Evolutionary conservation across 805 yeast species (phyloP), one percentile per base, ranked within the genome.

Genomic region (Metschnikowia dekortorum): DNA sequence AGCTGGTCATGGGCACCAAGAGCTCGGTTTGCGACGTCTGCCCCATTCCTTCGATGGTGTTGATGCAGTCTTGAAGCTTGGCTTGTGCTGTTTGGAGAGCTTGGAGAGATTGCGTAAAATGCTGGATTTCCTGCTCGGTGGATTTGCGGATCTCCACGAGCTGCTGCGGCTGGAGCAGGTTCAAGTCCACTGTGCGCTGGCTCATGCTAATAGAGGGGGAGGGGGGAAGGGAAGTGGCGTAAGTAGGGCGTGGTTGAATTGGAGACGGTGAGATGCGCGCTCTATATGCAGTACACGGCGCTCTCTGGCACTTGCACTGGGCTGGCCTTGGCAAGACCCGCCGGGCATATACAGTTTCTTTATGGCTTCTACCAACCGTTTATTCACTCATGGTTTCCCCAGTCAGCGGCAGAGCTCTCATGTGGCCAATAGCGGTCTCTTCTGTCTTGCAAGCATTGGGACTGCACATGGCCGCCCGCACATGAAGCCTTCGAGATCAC

Each of bases 1-100:
- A 89, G 16, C 90, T 77, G 0, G 98, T 89, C 53, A 95, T 75
- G 6, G 99, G 99, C 1, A 94, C 89, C 54, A 94, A 72, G 18
- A 92, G 65, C 33, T 81, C 79, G 42, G 78, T 70, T 1, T 76
- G 70, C 36, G 51, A 51, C 16, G 66, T 53, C 18, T 51, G 49
- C 50, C 78, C 80, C 52, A 87, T 75, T 36, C 74, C 71, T 48
- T 81, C 80, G 44, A 94, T 83, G 55, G 89, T 85, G 38, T 74
- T 74, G 14, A 83, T 77, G 66, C 97, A 92, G 57, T 91, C 96
- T 56, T 77, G 78, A 64, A 90, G 88, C 68, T 88, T 91, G 45
- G 78, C 69, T 62, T 85, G 87, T 2, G 98, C 98, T 41, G 89
- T 78, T 51, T 82, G 82, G 39, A 94, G 77, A 5, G 97, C 96